Conservation (phyloP, 306 rosid species). For the Cajanus cajan region DNA sequence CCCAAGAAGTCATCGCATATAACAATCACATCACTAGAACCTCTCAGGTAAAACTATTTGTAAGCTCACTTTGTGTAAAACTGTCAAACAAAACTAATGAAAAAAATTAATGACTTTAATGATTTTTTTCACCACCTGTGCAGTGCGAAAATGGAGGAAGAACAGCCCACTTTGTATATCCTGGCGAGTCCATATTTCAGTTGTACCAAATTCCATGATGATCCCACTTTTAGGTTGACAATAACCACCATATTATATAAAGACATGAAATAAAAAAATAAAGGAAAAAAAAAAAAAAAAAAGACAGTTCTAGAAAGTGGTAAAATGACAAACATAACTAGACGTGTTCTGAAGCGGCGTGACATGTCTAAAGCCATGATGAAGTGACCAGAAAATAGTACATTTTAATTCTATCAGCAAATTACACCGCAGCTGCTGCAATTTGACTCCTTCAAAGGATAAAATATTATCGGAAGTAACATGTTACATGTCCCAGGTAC, state of each 20-base stretch:
- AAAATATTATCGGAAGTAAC: no score
- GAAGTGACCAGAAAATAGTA: neutral
- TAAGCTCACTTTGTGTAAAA: no score
- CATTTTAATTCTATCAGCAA: neutral
- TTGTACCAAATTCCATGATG: no score
- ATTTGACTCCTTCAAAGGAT: neutral
- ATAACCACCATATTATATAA: neutral
- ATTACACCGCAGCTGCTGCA: neutral
- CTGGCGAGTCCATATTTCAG: neutral
- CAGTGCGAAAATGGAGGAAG: neutral
- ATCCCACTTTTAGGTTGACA: no score
- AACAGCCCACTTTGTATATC: neutral
- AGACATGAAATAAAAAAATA: no score
- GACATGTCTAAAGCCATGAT: neutral
- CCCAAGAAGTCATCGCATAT: no score
- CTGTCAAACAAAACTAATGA: neutral
- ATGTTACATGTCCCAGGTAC: no score
- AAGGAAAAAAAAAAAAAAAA: no score
- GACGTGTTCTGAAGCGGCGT: neutral
- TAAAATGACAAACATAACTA: neutral
- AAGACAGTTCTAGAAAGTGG: neutral
- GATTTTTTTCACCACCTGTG: neutral
- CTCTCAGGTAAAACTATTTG: no score
- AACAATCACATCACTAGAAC: no score
- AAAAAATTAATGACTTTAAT: no score